Percentiles rank a stretch among this genome's conserved stretches.
These are phyloP conservation scores for Camelina neglecta DNA, from an alignment of 345 rosid species.

Conservation along the genomic window DNA sequence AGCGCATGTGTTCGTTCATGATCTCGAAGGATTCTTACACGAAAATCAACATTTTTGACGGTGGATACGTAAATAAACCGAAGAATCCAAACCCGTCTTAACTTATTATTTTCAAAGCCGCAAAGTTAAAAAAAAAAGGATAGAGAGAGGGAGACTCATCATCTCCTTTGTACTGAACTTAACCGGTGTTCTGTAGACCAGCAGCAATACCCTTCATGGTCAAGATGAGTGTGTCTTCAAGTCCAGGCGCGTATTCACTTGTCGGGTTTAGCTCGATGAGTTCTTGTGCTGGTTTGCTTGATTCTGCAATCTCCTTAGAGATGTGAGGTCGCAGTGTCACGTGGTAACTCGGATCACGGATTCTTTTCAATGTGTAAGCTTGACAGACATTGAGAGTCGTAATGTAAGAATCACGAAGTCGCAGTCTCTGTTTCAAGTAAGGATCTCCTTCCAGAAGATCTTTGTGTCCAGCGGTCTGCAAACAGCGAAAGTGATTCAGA, in stretches of 20 bases:
- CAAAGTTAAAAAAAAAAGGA: background rate
- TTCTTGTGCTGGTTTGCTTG: conserved; percentile 65
- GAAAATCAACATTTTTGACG: conserved; percentile 33
- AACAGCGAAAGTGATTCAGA: background rate
- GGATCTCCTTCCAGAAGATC: conserved; percentile 98
- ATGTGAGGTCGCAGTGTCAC: conserved; percentile 78
- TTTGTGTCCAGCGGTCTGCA: conserved; percentile 89
- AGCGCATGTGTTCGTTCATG: conserved; percentile 41
- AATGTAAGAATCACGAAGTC: conserved; percentile 92
- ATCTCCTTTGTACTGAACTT: conserved; percentile 10
- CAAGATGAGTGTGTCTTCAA: conserved; percentile 91
- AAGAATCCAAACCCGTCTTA: conserved; percentile 32
- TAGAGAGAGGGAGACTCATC: conserved; percentile 12
- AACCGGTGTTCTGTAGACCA: conserved; percentile 95
- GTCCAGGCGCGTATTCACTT: conserved; percentile 91
- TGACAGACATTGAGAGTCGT: conserved; percentile 97
- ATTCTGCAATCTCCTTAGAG: conserved; percentile 73
- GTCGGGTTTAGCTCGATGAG: conserved; percentile 85
- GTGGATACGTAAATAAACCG: conserved; percentile 37
- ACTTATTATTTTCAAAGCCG: conserved; percentile 30
- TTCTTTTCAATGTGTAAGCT: conserved; percentile 91
- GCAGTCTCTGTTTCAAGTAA: conserved; percentile 90
- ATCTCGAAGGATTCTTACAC: conserved; percentile 14
- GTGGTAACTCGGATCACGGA: conserved; percentile 83
- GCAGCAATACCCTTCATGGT: conserved; percentile 99